Percentiles rank a stretch among this genome's conserved stretches.
Conservation (phyloP, 202 grass and related monocot genomes). For the Sporobolus alterniflorus region DNA sequence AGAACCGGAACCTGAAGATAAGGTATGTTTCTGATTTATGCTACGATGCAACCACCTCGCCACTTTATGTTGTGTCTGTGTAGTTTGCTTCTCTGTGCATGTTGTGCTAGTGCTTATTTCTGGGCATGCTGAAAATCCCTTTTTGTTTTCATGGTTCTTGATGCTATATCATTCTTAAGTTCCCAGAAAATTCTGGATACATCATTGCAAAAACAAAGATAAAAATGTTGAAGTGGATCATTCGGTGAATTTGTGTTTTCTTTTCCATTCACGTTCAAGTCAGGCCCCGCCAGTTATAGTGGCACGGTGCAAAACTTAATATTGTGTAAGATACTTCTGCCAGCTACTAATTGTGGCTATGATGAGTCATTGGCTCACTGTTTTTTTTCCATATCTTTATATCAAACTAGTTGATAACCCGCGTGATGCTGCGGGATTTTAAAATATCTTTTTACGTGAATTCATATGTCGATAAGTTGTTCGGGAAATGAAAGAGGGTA, state of each 20-base stretch:
- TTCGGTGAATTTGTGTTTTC: neutral
- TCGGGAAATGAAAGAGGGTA: no score
- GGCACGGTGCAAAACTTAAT: neutral
- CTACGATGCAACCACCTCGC: neutral
- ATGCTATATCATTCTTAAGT: neutral
- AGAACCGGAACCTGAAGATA: conserved; percentile 65
- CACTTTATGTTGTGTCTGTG: neutral
- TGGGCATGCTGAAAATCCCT: neutral
- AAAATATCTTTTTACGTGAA: no score
- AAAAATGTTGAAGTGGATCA: neutral
- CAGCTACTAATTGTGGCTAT: neutral
- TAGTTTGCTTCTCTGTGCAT: neutral
- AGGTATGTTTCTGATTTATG: conserved; percentile 33
- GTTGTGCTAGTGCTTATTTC: neutral
- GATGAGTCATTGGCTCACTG: neutral
- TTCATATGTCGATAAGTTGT: no score
- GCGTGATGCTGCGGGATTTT: no score
- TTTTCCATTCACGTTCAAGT: neutral
- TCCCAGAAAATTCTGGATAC: neutral
- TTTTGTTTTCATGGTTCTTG: neutral
- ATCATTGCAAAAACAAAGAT: neutral
- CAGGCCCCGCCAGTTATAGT: neutral
- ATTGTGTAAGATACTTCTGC: neutral
- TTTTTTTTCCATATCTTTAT: no score
- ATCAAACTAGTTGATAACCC: no score